Conservation (phyloP, 371 early-diverging fungal genomes). For the Paraphysoderma sedebokerense region DNA sequence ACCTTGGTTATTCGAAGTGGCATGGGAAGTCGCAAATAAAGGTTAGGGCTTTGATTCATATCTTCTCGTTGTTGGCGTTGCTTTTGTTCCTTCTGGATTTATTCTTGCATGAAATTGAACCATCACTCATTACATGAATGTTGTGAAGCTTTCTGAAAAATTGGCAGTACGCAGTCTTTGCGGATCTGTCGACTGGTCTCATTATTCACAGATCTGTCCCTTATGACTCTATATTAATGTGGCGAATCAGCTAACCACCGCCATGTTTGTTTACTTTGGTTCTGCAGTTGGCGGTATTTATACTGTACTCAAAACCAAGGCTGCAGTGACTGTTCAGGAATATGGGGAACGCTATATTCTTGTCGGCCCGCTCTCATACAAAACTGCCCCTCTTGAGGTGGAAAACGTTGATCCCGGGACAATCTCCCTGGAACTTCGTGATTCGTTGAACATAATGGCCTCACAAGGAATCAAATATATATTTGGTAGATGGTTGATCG, state of each 20-base stretch:
- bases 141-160: neutral
- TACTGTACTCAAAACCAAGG: constrained; percentile 91
- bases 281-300: constrained; percentile 89
- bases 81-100: neutral
- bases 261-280: too few relatives aligned
- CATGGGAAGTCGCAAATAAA: constrained; percentile 97
- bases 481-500: constrained; percentile 89
- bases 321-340: constrained; percentile 80
- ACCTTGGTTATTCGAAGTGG: constrained; percentile 61
- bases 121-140: neutral
- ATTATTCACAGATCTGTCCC: too few relatives aligned
- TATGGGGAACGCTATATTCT: constrained; percentile 63
- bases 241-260: too few relatives aligned
- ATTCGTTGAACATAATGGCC: constrained; percentile 49
- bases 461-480: constrained; percentile 54
- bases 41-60: too few relatives aligned
- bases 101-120: neutral
- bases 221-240: too few relatives aligned
- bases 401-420: constrained; percentile 52
- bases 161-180: neutral
- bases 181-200: neutral
- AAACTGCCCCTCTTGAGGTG: constrained; percentile 71
- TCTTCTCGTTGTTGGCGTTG: too few relatives aligned
- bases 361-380: constrained; percentile 64
- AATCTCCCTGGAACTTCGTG: constrained; percentile 41